These are phyloP conservation scores for Mortierella sp. DNA, from an alignment of 371 early-diverging fungal genomes.

Conservation along the genomic window DNA sequence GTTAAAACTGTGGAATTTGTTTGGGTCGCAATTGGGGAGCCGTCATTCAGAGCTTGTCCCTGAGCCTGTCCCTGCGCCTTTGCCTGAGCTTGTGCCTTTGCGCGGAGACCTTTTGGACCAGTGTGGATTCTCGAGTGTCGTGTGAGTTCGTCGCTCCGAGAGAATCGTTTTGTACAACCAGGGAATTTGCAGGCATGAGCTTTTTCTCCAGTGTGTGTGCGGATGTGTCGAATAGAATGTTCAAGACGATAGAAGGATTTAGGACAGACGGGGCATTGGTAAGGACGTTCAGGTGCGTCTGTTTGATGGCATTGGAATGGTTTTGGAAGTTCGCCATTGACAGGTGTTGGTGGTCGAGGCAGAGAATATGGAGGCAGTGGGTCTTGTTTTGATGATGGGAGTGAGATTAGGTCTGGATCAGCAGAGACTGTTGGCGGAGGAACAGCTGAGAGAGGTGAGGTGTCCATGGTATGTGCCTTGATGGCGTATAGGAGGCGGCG, in stretches of 20 bases:
- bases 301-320: constrained; percentile 56
- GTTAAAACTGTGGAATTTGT: background rate
- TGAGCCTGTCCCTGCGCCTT: constrained; percentile 16
- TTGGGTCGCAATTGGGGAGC: background rate
- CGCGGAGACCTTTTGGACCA: constrained; percentile 41
- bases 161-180: constrained; percentile 85
- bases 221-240: constrained; percentile 85
- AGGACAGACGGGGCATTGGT: constrained; percentile 80
- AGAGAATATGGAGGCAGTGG: constrained; percentile 29
- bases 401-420: background rate
- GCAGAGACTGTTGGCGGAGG: background rate
- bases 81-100: constrained; percentile 30
- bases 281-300: constrained; percentile 71
- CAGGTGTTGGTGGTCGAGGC: constrained; percentile 36
- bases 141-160: constrained; percentile 89
- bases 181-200: constrained; percentile 81
- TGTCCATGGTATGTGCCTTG: constrained; percentile 14
- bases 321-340: constrained; percentile 41
- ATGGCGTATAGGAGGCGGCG: constrained; percentile 3
- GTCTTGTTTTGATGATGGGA: constrained; percentile 10
- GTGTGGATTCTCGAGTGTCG: constrained; percentile 79
- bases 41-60: background rate
- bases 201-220: constrained; percentile 92
- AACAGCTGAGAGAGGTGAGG: constrained; percentile 7
- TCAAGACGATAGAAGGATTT: constrained; percentile 84